Evolutionary conservation across 1,284 basidiomycete species (phyloP), one percentile per base, ranked within the genome.

Genomic region (Schizophyllum commune): DNA sequence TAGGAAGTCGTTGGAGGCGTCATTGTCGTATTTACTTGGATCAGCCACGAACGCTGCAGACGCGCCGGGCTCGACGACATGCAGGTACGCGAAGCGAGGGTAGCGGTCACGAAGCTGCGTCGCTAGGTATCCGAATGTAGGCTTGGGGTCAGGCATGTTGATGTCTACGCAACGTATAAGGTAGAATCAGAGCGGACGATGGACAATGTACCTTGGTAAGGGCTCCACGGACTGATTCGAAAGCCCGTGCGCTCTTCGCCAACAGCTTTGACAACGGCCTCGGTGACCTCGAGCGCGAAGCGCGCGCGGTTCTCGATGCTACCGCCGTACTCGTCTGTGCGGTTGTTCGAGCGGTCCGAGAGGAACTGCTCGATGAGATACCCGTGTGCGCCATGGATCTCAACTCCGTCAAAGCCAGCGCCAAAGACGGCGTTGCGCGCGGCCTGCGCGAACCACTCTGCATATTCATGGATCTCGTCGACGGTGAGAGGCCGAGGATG

Each of bases 241-340:
- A 85, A 73, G 1, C 72, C 82, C 4, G 77, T 75, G 58, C 72
- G 71, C 34, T 71, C 67, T 47, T 67, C 63, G 0, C 76, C 76
- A 4, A 79, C 65, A 1, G 70, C 71, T 5, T 69, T 63, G 0
- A 65, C 67, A n/a, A 78, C 66, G 0, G 69, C 72, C 5, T 59
- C 58, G 8, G 39, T 47, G 13, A 80, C 76, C 65, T 83, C 80
- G 2, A 85, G 72, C 0, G 74, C 75, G 69, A 89, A 87, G 5
- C 82, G 72, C 7, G 74, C 65, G 22, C 86, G 78, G 69, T 86
- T 85, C 67, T 83, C 79, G 56, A 80, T 60, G 27, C 76, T 79
- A 1, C 85, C 85, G 13, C 85, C 86, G 77, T 83, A 89, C 57
- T 77, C 64, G 68, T 88, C 86, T 1, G 81, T 83, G 32, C 86